A percentile compares a stretch with the other conserved stretches of the same genome.
These are phyloP conservation scores for Salvia sclarea DNA, from an alignment of 305 asterid genomes.

Conservation along the genomic window DNA sequence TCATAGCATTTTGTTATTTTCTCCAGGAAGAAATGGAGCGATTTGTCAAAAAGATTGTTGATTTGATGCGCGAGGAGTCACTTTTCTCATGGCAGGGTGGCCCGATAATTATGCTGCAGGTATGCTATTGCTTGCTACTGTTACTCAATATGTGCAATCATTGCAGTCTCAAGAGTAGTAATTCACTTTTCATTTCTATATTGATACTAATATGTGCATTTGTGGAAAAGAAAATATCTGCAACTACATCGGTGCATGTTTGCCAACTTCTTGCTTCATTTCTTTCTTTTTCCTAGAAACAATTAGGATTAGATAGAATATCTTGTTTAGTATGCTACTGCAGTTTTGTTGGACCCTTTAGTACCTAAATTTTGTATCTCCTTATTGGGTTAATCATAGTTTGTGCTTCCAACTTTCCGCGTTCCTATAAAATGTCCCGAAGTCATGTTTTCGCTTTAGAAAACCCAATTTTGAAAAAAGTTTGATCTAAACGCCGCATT, in stretches of 20 bases:
- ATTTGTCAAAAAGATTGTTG: conserved; percentile 83
- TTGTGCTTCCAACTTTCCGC: too few relatives aligned
- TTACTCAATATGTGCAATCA: conserved; percentile 8
- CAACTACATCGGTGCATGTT: conserved; percentile 15
- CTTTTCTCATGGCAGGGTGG: conserved; percentile 99
- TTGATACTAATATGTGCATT: background rate
- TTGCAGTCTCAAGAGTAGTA: conserved; percentile 17
- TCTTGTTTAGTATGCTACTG: conserved; percentile 18
- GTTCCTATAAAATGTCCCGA: too few relatives aligned
- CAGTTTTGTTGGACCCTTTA: conserved; percentile 7
- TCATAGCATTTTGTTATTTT: conserved; percentile 21
- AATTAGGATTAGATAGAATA: background rate
- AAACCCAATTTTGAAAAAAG: too few relatives aligned
- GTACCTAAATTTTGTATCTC: background rate
- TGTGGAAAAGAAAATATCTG: conserved; percentile 10
- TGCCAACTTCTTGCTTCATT: background rate
- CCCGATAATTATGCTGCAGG: conserved; percentile 90
- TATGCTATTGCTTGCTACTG: conserved; percentile 34
- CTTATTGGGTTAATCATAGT: too few relatives aligned
- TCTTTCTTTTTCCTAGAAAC: background rate
- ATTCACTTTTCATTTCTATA: conserved; percentile 3
- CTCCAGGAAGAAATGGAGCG: conserved; percentile 90
- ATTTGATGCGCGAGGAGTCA: conserved; percentile 66
- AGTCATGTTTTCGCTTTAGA: too few relatives aligned
- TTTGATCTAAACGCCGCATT: too few relatives aligned